Evolutionary conservation across 2,329 filamentous ascomycete species (phyloP), one percentile per base, ranked within the genome.

Genomic region (Hymenoscyphus infarciens): DNA sequence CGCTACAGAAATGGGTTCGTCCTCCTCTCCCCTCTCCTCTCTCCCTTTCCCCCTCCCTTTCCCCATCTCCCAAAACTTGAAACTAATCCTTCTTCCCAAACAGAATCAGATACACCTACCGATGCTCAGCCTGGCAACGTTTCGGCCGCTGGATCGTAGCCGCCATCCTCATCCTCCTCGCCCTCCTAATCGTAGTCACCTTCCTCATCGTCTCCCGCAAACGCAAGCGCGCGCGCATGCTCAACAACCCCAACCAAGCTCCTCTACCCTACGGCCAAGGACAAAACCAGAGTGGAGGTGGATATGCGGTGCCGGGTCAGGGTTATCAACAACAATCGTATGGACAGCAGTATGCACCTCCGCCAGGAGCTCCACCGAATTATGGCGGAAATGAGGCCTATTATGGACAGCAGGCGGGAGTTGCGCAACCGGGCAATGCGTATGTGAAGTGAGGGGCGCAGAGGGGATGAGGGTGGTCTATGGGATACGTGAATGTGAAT

Each of bases 101-200:
- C 60, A 15, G 25, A 6, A 56, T 42, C 56, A 61, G 58, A 39
- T 31, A 22, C 42, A 2, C 42, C 42, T 49, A 49, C 42, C 42
- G 61, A 39, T 56, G 59, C 53, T 63, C 64, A 8, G 59, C 62
- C 11, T 70, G 67, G 65, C 59, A 6, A 33, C 35, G 64, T 0
- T 70, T 60, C 39, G 69, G 69, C 7, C 61, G 69, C 5, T 70
- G 69, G 69, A 55, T 70, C 16, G 57, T 70, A 0, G 60, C 68
- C 2, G 69, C 65, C 0, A 15, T 70, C 0, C 54, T 70, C 33
- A 64, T 70, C 52, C 52, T 69, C 31, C n/a, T 69, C 15, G 65
- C 15, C 15, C 8, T 70, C 10, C 22, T 70, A 10, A 5, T 69
- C 5, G 59, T 68, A n/a, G 6, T 62, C 4, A 7, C 66, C n/a